Base-by-base conservation (phyloP, 2,329 filamentous ascomycete genomes). In the Diaporthe caulivora region DNA sequence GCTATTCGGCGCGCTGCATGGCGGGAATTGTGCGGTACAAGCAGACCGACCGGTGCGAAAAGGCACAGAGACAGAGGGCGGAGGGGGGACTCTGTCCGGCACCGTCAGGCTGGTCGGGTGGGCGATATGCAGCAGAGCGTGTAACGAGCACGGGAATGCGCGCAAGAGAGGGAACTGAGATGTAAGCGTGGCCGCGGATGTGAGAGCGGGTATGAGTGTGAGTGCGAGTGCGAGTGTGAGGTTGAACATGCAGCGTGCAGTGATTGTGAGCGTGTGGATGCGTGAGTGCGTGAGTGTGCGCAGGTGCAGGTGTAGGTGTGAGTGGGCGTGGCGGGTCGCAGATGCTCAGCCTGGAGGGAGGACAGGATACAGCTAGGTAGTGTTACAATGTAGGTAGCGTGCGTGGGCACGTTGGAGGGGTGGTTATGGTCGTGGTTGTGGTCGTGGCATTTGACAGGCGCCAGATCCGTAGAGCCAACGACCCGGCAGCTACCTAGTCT, bases 381-480 rank as follows among this genome's bases (percentile, higher is more conserved):
- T n/a, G n/a, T n/a, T n/a, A n/a, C n/a, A n/a, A n/a, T n/a, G n/a
- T n/a, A n/a, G n/a, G n/a, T n/a, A n/a, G n/a, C n/a, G n/a, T n/a
- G n/a, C n/a, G n/a, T n/a, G n/a, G n/a, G n/a, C n/a, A n/a, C n/a
- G n/a, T n/a, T n/a, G n/a, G n/a, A n/a, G n/a, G n/a, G n/a, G n/a
- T n/a, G n/a, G n/a, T n/a, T n/a, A n/a, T n/a, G n/a, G n/a, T n/a
- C n/a, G n/a, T n/a, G n/a, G n/a, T n/a, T n/a, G 47, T 55, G 67
- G 62, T 65, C 29, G 70, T 71, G 71, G 73, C 73, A 74, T 72
- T 72, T 74, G 73, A 70, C 73, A 74, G 73, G 49, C 73, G 70
- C 73, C 73, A 58, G 54, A 49, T 64, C 26, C 53, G n/a, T 40
- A 53, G 42, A 53, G 44, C 55, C 65, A 57, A 70, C 15, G 40